Evolutionary conservation across 495 filamentous ascomycete species (phyloP).

Genomic region (Viridothelium virens): DNA sequence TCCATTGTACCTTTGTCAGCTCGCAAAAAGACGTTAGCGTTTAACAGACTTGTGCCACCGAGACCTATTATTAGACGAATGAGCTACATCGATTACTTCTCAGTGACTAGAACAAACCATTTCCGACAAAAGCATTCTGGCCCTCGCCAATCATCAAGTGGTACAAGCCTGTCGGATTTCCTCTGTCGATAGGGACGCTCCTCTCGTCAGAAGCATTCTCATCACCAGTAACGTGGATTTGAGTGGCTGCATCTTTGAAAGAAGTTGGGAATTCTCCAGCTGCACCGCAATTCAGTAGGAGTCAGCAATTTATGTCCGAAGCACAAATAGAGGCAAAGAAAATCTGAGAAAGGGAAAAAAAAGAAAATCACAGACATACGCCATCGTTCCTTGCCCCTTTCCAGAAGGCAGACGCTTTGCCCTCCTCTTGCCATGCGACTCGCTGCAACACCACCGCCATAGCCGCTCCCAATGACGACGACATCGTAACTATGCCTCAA

Average conservation of each 20-base stretch:
- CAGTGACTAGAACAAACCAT: slow-evolving; percentile 41
- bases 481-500: slow-evolving; percentile 54
- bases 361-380: slow-evolving; percentile 28
- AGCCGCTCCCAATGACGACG: slow-evolving; percentile 60
- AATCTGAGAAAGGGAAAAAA: not conserved
- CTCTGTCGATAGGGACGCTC: slow-evolving; percentile 39
- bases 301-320: not conserved
- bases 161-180: slow-evolving; percentile 54
- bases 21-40: slow-evolving; percentile 59
- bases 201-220: slow-evolving; percentile 38
- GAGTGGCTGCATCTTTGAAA: slow-evolving; percentile 38
- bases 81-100: slow-evolving; percentile 3
- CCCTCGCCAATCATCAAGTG: slow-evolving; percentile 57
- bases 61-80: slow-evolving; percentile 38
- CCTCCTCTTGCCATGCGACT: slow-evolving; percentile 56
- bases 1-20: slow-evolving; percentile 48
- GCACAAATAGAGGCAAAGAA: not conserved
- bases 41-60: slow-evolving; percentile 57
- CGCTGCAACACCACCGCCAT: slow-evolving; percentile 59
- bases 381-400: slow-evolving; percentile 56
- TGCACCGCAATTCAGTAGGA: slow-evolving; percentile 13
- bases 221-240: slow-evolving; percentile 52
- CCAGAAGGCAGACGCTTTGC: slow-evolving; percentile 54
- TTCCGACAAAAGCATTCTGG: slow-evolving; percentile 58
- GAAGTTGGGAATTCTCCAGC: slow-evolving; percentile 53